Conservation (phyloP, 495 filamentous ascomycete genomes). For the Penicillium longicatenatum region DNA sequence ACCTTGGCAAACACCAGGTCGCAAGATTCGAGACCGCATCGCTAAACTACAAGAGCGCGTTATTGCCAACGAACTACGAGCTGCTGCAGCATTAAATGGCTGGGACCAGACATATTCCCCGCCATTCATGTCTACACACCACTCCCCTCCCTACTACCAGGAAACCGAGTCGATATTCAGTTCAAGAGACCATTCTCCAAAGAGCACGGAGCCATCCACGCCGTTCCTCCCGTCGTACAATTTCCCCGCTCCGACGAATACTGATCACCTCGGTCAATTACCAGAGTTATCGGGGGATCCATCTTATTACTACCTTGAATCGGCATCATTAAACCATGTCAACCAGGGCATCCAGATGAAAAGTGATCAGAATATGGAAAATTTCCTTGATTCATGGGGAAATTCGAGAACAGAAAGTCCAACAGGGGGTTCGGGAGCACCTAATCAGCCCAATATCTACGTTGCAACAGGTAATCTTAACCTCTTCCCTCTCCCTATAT, state of each 20-base stretch:
- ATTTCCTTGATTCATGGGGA: slow-evolving; percentile 3
- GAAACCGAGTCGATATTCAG: not conserved
- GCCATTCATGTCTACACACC: not conserved
- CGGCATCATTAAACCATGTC: not conserved
- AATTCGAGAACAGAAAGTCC: not conserved
- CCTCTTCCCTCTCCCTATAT: not conserved
- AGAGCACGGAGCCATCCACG: slow-evolving; percentile 7
- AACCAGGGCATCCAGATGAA: not conserved
- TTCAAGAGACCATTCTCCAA: slow-evolving; percentile 2
- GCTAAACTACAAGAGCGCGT: slow-evolving; percentile 48
- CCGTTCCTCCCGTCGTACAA: slow-evolving; percentile 10
- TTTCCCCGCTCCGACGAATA: not conserved
- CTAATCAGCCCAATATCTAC: slow-evolving; percentile 22
- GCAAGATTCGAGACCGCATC: slow-evolving; percentile 45
- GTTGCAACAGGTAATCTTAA: slow-evolving; percentile 19
- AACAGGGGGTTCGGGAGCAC: not conserved
- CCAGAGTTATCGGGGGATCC: not conserved
- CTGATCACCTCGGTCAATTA: not conserved
- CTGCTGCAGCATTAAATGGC: slow-evolving; percentile 34
- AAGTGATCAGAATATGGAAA: slow-evolving; percentile 1
- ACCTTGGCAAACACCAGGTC: slow-evolving; percentile 22
- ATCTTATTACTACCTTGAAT: not conserved
- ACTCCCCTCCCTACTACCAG: not conserved
- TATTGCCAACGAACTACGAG: slow-evolving; percentile 43
- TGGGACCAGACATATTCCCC: slow-evolving; percentile 29